Evolutionary conservation across 2,329 filamentous ascomycete species (phyloP).

Genomic region (Fusarium papillatum): DNA sequence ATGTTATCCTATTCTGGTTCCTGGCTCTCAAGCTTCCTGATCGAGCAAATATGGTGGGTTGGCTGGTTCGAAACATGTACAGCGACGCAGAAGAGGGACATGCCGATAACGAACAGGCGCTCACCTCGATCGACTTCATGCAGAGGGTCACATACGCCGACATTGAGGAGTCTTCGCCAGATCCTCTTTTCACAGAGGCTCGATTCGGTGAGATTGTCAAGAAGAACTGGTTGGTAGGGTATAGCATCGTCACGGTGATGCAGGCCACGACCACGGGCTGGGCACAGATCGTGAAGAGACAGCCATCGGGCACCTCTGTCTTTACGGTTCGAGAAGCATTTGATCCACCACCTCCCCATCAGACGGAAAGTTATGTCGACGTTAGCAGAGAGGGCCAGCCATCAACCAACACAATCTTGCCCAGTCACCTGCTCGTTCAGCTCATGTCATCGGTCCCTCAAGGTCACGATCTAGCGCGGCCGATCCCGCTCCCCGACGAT

Average conservation of each 20-base stretch:
- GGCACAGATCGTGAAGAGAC: slow-evolving; percentile 79
- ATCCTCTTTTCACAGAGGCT: slow-evolving; percentile 74
- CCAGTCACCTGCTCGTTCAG: slow-evolving; percentile 80
- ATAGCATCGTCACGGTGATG: slow-evolving; percentile 81
- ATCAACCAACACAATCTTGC: slow-evolving; percentile 73
- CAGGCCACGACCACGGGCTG: slow-evolving; percentile 76
- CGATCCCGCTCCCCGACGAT: slow-evolving; percentile 80
- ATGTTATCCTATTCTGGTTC: slow-evolving; percentile 98
- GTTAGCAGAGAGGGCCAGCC: slow-evolving; percentile 63
- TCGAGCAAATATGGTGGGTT: slow-evolving; percentile 85
- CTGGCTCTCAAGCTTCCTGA: slow-evolving; percentile 88
- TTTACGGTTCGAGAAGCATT: slow-evolving; percentile 73
- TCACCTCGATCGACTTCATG: slow-evolving; percentile 96
- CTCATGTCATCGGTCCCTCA: slow-evolving; percentile 75
- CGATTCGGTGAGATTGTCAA: slow-evolving; percentile 76
- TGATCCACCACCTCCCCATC: slow-evolving; percentile 69
- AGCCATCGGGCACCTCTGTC: slow-evolving; percentile 76
- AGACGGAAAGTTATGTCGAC: slow-evolving; percentile 63
- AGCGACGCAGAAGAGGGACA: slow-evolving; percentile 80
- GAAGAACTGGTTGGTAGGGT: slow-evolving; percentile 80
- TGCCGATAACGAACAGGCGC: slow-evolving; percentile 89
- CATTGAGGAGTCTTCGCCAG: slow-evolving; percentile 80
- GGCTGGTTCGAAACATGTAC: slow-evolving; percentile 91
- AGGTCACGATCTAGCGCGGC: slow-evolving; percentile 71
- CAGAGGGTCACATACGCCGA: slow-evolving; percentile 90